Conservation (phyloP, 106 monocot species). For the Platanthera zijinensis region DNA sequence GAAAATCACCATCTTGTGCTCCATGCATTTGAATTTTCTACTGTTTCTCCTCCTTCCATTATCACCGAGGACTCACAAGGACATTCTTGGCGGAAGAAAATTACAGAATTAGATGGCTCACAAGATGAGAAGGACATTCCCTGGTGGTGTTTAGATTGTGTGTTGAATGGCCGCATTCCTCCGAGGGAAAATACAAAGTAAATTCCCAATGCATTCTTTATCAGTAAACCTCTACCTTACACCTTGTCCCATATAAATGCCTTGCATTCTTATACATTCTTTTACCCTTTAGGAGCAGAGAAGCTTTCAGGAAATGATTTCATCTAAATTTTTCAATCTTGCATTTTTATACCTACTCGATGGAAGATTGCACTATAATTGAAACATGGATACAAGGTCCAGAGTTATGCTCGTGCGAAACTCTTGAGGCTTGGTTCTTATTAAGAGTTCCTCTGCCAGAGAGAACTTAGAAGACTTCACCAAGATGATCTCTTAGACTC, state of each 20-base stretch:
- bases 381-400: no score
- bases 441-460: no score
- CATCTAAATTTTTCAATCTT: not conserved
- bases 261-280: not conserved
- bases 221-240: not conserved
- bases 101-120: constrained; percentile 73
- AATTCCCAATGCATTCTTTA: not conserved
- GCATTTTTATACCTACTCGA: not conserved
- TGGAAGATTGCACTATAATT: no score
- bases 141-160: constrained; percentile 90
- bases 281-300: not conserved
- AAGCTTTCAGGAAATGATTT: not conserved
- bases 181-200: constrained; percentile 89
- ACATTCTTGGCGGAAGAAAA: constrained; percentile 91
- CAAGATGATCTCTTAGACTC: no score
- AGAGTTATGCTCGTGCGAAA: no score
- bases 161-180: constrained; percentile 61
- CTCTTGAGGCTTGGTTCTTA: no score
- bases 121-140: constrained; percentile 94
- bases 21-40: constrained; percentile 76
- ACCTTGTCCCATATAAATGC: not conserved
- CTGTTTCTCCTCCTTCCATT: constrained; percentile 71
- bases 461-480: no score
- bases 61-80: constrained; percentile 87
- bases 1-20: constrained; percentile 47